Base-by-base conservation (phyloP, 257 asterid genomes). In the Buddleja alternifolia region DNA sequence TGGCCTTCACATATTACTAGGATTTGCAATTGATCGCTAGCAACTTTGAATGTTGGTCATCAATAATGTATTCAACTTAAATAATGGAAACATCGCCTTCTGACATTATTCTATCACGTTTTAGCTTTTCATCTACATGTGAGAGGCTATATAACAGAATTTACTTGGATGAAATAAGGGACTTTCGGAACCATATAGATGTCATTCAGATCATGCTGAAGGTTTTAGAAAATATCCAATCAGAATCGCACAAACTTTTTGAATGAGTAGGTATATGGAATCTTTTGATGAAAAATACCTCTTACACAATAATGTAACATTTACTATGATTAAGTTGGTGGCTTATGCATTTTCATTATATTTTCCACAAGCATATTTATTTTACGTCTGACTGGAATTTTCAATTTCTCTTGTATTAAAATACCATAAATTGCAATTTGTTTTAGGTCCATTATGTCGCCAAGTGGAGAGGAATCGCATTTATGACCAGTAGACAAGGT, bases 401-500 rank as follows among this genome's bases (percentile, higher is more conserved):
- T 21, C 4, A 12, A 16, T 23, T 16, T 7, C 3, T 24, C 2
- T 15, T 41, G 34, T 53, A 37, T 40, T 29, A 29, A 29, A 1
- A 29, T 29, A 5, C 48, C 51, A 17, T 45, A 55, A 47, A 10
- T 58, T 67, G 61, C 54, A 62, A 16, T 41, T 54, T 55, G 58
- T 59, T 29, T 29, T 75, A 93, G 99, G 84, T 93, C 29, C 99
- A 93, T 73, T 93, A 93, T n/a, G 99, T 93, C 7, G 97, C 99
- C 60, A 90, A 90, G 84, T 93, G 97, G 97, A 88, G 74, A 84
- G 85, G 87, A 77, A 76, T 90, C 63, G 88, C 99, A 12, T 90
- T 90, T 76, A 90, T 90, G 97, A 93, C 96, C 42, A 90, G 97
- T 67, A 78, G 97, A 76, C 97, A 93, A 79, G 98, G 97, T 68